Evolutionary conservation across 2,329 filamentous ascomycete genomes (phyloP).

Genomic region (Dactylellina drechsleri): DNA sequence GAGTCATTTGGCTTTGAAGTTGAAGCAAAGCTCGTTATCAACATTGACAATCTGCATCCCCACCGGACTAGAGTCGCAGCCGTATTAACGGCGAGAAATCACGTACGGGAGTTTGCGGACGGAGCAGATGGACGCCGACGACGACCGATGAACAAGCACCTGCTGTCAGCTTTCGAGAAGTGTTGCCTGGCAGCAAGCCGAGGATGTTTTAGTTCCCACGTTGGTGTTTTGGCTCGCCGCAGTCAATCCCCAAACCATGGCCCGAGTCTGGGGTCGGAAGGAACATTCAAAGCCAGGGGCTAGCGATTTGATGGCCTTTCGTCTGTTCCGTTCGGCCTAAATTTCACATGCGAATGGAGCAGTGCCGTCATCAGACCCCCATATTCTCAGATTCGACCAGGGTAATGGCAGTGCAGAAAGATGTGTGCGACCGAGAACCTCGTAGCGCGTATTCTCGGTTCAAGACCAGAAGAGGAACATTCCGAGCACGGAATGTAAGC

Average conservation of each 20-base stretch:
- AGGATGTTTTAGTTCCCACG: conserved; percentile 15
- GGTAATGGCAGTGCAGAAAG: not conserved
- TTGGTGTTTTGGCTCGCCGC: not conserved
- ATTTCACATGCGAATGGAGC: conserved; percentile 41
- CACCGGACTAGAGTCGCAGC: too few species aligned
- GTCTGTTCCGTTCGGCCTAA: conserved; percentile 6
- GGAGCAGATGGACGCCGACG: too few species aligned
- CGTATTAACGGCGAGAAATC: too few species aligned
- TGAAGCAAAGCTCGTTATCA: too few species aligned
- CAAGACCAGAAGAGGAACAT: conserved; percentile 4
- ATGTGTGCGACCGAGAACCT: conserved; percentile 47
- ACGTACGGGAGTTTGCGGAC: too few species aligned
- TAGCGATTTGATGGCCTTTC: not conserved
- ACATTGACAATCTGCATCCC: too few species aligned
- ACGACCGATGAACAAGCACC: too few species aligned
- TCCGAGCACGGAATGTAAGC: conserved; percentile 12
- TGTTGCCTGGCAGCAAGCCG: conserved; percentile 8
- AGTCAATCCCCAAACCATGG: conserved; percentile 31
- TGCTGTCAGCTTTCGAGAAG: too few species aligned
- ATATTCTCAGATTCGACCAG: not conserved
- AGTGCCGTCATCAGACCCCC: conserved; percentile 44
- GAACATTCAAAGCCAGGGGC: not conserved
- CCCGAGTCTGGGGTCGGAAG: conserved; percentile 17
- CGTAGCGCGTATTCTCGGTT: conserved; percentile 50
- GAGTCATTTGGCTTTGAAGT: too few species aligned